Base-by-base conservation (phyloP, 257 asterid species). In the Leptodermis oblonga region DNA sequence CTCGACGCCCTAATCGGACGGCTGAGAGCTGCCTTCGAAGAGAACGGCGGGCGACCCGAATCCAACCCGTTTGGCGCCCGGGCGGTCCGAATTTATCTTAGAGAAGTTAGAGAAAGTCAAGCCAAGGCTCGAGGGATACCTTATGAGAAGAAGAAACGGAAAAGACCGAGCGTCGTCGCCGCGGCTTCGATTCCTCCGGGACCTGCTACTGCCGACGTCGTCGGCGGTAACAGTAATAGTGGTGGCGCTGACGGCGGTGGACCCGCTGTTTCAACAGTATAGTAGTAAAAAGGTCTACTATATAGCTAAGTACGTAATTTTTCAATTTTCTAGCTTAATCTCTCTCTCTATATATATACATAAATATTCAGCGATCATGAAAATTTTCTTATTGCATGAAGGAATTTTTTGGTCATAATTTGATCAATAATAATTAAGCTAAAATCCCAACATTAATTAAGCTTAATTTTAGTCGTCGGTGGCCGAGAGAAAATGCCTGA, bases 1-100 rank as follows among this genome's bases (percentile, higher is more conserved):
- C 84, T 82, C 13, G 86, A 82, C 37, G 86, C 86, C 3, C 77
- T 82, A n/a, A 76, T 82, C 62, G 86, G 86, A 26, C 81, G 86
- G 33, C 78, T 82, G 6, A 69, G 86, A 56, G 86, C 86, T 4
- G 86, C 86, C 48, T 79, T 74, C 46, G 86, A 82, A 66, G 86
- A 82, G 62, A 82, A 74, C 70, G 86, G 82, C 17, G 84, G 86
- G 1, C 70, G 75, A 7, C 83, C 83, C 2, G 87, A 83, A 12
- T 77, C 85, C 18, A 83, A 83, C 62, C 85, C 85, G 52, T 83
- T 83, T 62, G 87, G 80, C 4, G 85, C 85, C 1, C 67, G 73
- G 69, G 87, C 85, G 4, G 85, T 80, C 18, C 68, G 87, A 62
- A 83, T 80, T 31, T 83, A 78, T 71, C 73, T 83, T 37, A 75